These are phyloP conservation scores for Aspergillus puulaauensis DNA, from an alignment of 2,329 filamentous ascomycete species.

Conservation along the genomic window DNA sequence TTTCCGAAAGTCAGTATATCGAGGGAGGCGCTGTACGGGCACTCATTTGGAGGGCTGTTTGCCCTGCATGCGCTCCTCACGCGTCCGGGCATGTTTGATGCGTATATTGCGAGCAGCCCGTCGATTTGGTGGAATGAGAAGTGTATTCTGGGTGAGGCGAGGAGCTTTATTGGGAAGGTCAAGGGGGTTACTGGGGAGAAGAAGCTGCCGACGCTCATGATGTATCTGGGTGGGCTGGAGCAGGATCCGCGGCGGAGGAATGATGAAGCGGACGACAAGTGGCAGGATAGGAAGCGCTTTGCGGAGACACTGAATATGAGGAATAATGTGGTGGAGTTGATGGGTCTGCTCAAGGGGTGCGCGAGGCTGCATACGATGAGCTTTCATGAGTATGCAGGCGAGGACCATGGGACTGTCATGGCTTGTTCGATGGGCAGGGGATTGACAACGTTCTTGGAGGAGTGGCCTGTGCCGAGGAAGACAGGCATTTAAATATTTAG, in stretches of 20 bases:
- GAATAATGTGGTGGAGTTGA: conserved; percentile 22
- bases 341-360: conserved; percentile 14
- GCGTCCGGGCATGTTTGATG: conserved; percentile 44
- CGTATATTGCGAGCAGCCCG: conserved; percentile 49
- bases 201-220: conserved; percentile 25
- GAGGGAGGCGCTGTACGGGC: conserved; percentile 49
- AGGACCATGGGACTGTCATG: conserved; percentile 34
- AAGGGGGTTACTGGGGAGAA: conserved; percentile 10
- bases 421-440: conserved; percentile 21
- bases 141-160: conserved; percentile 39
- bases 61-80: conserved; percentile 48
- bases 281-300: conserved; percentile 23
- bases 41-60: conserved; percentile 53
- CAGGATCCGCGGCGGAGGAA: conserved; percentile 28
- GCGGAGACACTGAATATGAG: conserved; percentile 23
- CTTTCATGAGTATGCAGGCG: conserved; percentile 23
- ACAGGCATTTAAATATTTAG: background rate
- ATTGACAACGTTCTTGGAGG: conserved; percentile 24
- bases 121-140: conserved; percentile 50
- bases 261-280: conserved; percentile 34
- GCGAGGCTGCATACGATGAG: conserved; percentile 16
- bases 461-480: conserved; percentile 9
- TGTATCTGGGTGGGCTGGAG: conserved; percentile 32
- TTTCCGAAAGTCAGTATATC: conserved; percentile 18
- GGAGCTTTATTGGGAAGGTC: conserved; percentile 22